Conservation (phyloP, 1,139 yeast species). For the Sugiyamaella sp. region DNA sequence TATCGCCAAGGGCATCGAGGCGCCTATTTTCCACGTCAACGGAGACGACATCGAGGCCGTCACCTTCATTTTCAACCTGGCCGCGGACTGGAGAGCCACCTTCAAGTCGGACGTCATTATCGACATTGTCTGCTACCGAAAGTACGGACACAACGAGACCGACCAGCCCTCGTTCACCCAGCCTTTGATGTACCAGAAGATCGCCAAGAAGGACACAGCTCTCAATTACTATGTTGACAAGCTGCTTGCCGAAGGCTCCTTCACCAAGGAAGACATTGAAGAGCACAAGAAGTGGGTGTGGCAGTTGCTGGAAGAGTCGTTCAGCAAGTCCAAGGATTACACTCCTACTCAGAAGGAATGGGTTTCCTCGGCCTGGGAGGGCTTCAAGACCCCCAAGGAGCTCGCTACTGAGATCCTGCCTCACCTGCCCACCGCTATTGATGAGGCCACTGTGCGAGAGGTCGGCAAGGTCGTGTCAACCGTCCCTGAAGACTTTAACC, state of each 20-base stretch:
- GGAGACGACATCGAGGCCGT: constrained; percentile 97
- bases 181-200: constrained; percentile 93
- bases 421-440: constrained; percentile 93
- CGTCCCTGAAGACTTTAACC: constrained; percentile 83
- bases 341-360: constrained; percentile 93
- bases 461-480: constrained; percentile 79
- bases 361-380: constrained; percentile 99
- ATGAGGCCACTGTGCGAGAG: constrained; percentile 67
- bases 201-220: constrained; percentile 86
- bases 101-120: constrained; percentile 95
- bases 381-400: constrained; percentile 96
- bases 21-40: constrained; percentile 98
- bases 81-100: constrained; percentile 98
- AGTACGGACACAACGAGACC: constrained; percentile 98
- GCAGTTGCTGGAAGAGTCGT: constrained; percentile 89
- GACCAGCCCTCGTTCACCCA: constrained; percentile 99
- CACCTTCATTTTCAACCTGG: constrained; percentile 88
- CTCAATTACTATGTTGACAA: constrained; percentile 82
- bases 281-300: constrained; percentile 99
- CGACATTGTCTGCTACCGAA: constrained; percentile 98
- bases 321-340: constrained; percentile 84
- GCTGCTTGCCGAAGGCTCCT: constrained; percentile 82
- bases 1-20: constrained; percentile 93
- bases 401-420: constrained; percentile 94
- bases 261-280: constrained; percentile 84